Conservation (phyloP, 192 early-diverging fungal genomes). For the Coemansia furcata region DNA sequence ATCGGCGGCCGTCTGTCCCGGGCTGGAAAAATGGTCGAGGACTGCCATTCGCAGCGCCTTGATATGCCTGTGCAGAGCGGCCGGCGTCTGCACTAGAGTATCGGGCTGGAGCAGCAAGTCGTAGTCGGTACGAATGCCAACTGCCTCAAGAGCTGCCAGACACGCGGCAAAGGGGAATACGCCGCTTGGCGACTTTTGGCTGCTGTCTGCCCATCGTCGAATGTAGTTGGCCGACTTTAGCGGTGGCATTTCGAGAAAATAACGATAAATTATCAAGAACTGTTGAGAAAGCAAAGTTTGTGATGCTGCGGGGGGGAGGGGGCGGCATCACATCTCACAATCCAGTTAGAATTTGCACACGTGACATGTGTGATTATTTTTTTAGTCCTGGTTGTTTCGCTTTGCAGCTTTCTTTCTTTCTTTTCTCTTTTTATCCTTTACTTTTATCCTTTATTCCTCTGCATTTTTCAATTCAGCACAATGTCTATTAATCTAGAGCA, state of each 20-base stretch:
- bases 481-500: conserved; percentile 52
- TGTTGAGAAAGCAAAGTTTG: neutral
- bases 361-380: neutral
- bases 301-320: neutral
- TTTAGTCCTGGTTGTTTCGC: neutral
- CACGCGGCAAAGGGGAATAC: conserved; percentile 17
- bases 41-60: conserved; percentile 32
- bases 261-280: neutral
- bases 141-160: conserved; percentile 21
- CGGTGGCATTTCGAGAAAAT: conserved; percentile 23
- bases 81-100: conserved; percentile 22
- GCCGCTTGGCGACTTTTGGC: neutral
- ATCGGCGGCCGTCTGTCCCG: conserved; percentile 23
- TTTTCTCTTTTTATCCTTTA: neutral
- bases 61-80: conserved; percentile 26
- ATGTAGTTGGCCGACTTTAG: conserved; percentile 33
- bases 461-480: conserved; percentile 2
- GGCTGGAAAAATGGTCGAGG: conserved; percentile 30
- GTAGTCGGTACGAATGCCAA: conserved; percentile 41
- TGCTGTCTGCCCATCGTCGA: neutral
- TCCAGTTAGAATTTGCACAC: neutral
- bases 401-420: neutral
- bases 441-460: neutral
- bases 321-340: neutral
- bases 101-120: conserved; percentile 44